Evolutionary conservation across 2,329 filamentous ascomycete genomes (phyloP).

Genomic region (Talaromyces atroroseus): DNA sequence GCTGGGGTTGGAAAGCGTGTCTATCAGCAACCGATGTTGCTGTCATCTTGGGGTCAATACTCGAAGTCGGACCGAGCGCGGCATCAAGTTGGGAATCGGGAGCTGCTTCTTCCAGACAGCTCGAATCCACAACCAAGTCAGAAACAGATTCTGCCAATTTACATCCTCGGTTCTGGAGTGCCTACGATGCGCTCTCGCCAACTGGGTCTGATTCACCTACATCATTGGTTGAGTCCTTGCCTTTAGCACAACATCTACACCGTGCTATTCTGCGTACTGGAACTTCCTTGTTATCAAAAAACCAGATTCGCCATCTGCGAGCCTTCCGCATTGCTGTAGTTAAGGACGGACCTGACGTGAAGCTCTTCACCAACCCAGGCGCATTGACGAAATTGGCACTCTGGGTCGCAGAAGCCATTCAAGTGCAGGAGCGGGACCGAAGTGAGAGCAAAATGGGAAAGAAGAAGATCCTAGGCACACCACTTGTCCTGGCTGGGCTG

Average conservation of each 20-base stretch:
- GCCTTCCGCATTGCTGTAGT: slow-evolving; percentile 94
- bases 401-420: slow-evolving; percentile 89
- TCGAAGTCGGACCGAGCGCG: slow-evolving; percentile 68
- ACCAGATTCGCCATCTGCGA: slow-evolving; percentile 84
- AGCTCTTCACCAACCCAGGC: slow-evolving; percentile 87
- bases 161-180: slow-evolving; percentile 51
- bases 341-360: slow-evolving; percentile 86
- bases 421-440: slow-evolving; percentile 79
- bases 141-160: slow-evolving; percentile 29
- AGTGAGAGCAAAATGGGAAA: slow-evolving; percentile 54
- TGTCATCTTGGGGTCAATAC: slow-evolving; percentile 83
- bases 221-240: slow-evolving; percentile 66
- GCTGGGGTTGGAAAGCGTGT: slow-evolving; percentile 96
- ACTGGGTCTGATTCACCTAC: slow-evolving; percentile 40
- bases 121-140: slow-evolving; percentile 16
- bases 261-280: slow-evolving; percentile 90
- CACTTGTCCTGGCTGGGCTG: slow-evolving; percentile 82
- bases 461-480: slow-evolving; percentile 55
- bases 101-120: slow-evolving; percentile 20
- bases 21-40: slow-evolving; percentile 89
- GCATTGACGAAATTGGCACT: slow-evolving; percentile 88
- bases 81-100: slow-evolving; percentile 30
- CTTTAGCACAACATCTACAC: slow-evolving; percentile 82
- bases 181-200: slow-evolving; percentile 52
- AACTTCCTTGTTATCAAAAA: slow-evolving; percentile 84